These are phyloP conservation scores for Chytriomyces sp. DNA, from an alignment of 192 early-diverging fungal species.

Conservation along the genomic window DNA sequence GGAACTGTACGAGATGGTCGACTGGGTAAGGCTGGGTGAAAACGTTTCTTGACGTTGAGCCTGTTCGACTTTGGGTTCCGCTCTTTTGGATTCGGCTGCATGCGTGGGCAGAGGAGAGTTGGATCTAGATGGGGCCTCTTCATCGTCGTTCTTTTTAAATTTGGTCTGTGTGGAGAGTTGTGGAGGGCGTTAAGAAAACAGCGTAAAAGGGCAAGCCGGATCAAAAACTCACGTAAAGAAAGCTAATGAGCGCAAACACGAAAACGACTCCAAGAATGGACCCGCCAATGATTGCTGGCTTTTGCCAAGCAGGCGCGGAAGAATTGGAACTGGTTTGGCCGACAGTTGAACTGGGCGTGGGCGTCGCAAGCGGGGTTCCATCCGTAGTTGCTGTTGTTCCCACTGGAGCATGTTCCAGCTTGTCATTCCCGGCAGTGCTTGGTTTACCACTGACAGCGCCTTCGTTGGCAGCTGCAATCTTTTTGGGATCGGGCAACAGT, in stretches of 20 bases:
- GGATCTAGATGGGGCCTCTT: not conserved
- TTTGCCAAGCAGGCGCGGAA: slow-evolving; percentile 8
- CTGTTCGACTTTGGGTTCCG: not conserved
- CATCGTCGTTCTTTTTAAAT: not conserved
- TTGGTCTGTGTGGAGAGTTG: not conserved
- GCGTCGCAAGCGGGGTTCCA: not conserved
- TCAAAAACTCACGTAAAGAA: slow-evolving; percentile 14
- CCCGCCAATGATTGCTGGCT: slow-evolving; percentile 8
- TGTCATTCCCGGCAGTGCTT: not conserved
- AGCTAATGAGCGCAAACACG: not conserved
- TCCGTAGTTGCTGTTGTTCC: not conserved
- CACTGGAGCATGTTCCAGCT: not conserved
- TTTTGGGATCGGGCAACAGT: not conserved
- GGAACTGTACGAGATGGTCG: not conserved
- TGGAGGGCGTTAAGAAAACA: not conserved
- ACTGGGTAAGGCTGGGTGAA: not conserved
- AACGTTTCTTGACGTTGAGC: not conserved
- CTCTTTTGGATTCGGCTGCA: not conserved
- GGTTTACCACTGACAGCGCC: slow-evolving; percentile 9
- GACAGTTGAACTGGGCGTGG: no score
- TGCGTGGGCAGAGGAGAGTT: not conserved
- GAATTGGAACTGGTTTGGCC: not conserved
- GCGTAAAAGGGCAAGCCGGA: not conserved
- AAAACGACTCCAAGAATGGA: slow-evolving; percentile 1
- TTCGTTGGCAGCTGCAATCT: not conserved